Base-by-base conservation (phyloP, 345 rosid genomes). In the Gossypium thurberi region DNA sequence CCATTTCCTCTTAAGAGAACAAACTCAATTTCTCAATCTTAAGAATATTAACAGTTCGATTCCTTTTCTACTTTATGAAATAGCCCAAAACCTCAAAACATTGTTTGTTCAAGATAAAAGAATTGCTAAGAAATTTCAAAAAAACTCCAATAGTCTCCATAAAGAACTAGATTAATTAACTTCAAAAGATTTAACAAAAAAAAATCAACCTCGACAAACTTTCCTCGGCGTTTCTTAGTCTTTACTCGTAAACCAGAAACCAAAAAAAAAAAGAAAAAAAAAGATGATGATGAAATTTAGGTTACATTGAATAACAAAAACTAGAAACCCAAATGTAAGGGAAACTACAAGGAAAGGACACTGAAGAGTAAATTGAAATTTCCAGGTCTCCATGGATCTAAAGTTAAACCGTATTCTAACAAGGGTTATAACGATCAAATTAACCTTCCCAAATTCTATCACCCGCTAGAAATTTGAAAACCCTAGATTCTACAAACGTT, bases 401-500 rank as follows among this genome's bases (percentile, higher is more conserved):
- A 58, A 60, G 67, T 48, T 60, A 72, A 43, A 65, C 50, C 20
- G 52, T 15, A 21, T 68, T 71, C 21, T 44, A 61, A 75, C 57
- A n/a, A 60, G 37, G 65, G 18, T 5, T 9, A 15, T n/a, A 75
- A 62, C 75, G 65, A 74, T 77, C 77, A 67, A 70, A 21, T 47
- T 74, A 20, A 37, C 52, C n/a, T 60, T 50, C 61, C 74, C 47
- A 46, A 77, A 71, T 48, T 60, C 69, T 28, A 28, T 26, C 10
- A 59, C 74, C 59, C 61, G 10, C 47, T 20, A 20, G 25, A 37
- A 81, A 55, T 51, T 51, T 58, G 73, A 77, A 47, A 81, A 81
- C 78, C 81, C 83, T 74, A 77, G 44, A 81, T 61, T 81, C 71
- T 25, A 21, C 56, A 33, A 13, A 26, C 60, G 37, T 64, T 48